phyloP scores from a whole-genome alignment of 2,329 filamentous ascomycete species.

The Botrytis galanthina region DNA sequence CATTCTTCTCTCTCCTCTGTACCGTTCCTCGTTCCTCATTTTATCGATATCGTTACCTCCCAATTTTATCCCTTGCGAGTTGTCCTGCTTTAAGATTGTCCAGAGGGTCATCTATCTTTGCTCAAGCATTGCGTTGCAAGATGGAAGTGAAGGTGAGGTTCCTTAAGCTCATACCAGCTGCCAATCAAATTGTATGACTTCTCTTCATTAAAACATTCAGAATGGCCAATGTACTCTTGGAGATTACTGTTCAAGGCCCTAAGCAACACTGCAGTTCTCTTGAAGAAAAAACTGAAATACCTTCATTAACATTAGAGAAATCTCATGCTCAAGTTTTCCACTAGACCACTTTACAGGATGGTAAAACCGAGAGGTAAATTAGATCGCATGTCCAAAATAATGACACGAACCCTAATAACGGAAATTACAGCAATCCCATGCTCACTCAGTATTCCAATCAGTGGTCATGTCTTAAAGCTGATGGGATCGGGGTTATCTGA shows the following conservation, averaged over 20 bases:
- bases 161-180: background rate
- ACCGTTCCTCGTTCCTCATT: background rate
- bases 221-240: background rate
- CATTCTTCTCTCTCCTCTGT: background rate
- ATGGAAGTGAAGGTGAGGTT: accelerated
- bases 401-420: accelerated
- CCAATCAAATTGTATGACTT: background rate
- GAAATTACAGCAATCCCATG: background rate
- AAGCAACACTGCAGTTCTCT: background rate
- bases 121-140: background rate
- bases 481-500: background rate
- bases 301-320: background rate
- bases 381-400: background rate
- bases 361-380: background rate
- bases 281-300: background rate
- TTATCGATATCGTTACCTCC: background rate
- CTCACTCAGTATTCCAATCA: background rate
- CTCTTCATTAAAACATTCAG: background rate
- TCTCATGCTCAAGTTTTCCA: background rate
- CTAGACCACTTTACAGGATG: background rate
- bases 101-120: accelerated
- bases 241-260: background rate
- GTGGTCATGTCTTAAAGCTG: background rate
- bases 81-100: background rate
- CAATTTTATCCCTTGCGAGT: background rate